A percentile compares a stretch with the other conserved stretches of the same genome.
Conservation (phyloP, 2,329 filamentous ascomycete genomes). For the Botryotinia convoluta region DNA sequence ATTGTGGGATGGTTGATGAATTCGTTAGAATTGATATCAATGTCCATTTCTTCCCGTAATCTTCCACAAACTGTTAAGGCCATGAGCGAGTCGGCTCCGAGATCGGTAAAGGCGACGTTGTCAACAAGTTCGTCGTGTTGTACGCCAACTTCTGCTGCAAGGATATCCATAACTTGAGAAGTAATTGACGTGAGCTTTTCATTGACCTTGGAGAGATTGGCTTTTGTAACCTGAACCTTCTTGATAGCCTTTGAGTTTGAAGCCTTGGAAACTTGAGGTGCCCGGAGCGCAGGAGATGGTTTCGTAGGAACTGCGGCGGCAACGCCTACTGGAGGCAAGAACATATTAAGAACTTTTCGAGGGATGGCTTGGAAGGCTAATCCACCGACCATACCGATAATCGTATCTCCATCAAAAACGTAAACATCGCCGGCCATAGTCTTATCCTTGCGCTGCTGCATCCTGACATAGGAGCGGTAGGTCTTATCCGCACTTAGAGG, state of each 20-base stretch:
- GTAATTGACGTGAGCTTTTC: conserved; percentile 36
- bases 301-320: conserved; percentile 37
- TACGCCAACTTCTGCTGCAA: conserved; percentile 55
- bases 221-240: conserved; percentile 14
- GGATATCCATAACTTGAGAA: conserved; percentile 48
- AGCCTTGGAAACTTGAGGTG: background rate
- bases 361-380: conserved; percentile 41
- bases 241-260: conserved; percentile 12
- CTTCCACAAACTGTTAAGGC: conserved; percentile 55
- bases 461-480: conserved; percentile 57
- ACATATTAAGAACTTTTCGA: conserved; percentile 19
- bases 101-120: conserved; percentile 55
- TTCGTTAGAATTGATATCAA: conserved; percentile 45
- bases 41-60: conserved; percentile 56
- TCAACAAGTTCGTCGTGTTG: conserved; percentile 48
- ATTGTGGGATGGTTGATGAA: conserved; percentile 50
- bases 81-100: conserved; percentile 60
- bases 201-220: conserved; percentile 30
- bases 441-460: conserved; percentile 37
- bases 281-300: conserved; percentile 36
- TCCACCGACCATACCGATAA: conserved; percentile 42
- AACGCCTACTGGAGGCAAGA: conserved; percentile 13
- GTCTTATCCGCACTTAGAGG: conserved; percentile 45
- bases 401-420: conserved; percentile 37
- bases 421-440: conserved; percentile 46